phyloP scores from a whole-genome alignment of 805 yeast genomes.

The Ogataea salicorniae region DNA sequence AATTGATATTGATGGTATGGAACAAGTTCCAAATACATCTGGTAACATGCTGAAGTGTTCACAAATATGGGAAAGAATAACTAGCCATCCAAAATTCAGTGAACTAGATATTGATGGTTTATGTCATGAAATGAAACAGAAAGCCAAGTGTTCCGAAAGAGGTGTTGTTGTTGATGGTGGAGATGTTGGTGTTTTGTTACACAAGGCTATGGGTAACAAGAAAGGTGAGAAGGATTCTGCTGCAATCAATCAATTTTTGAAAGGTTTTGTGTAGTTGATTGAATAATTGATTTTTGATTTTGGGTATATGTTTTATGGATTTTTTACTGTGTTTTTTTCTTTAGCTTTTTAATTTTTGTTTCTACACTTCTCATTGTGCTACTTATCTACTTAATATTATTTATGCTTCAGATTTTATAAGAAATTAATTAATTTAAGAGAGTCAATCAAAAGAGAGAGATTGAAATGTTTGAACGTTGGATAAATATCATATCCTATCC shows the following conservation, averaged over 20 bases:
- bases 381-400: too few relatives aligned
- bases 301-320: too few relatives aligned
- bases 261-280: slow-evolving; percentile 1
- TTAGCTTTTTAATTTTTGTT: too few relatives aligned
- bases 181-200: slow-evolving; percentile 63
- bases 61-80: slow-evolving; percentile 94
- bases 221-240: neutral
- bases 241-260: slow-evolving; percentile 9
- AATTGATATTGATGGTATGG: slow-evolving; percentile 27
- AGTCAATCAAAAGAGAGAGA: too few relatives aligned
- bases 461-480: too few relatives aligned
- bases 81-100: slow-evolving; percentile 88
- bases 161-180: slow-evolving; percentile 84
- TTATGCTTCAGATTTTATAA: too few relatives aligned
- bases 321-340: too few relatives aligned
- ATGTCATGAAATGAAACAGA: slow-evolving; percentile 80
- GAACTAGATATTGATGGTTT: slow-evolving; percentile 93
- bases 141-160: slow-evolving; percentile 90
- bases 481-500: too few relatives aligned
- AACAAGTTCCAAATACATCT: slow-evolving; percentile 64
- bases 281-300: too few relatives aligned
- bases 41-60: slow-evolving; percentile 65
- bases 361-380: too few relatives aligned
- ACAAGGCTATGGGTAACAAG: slow-evolving; percentile 17
- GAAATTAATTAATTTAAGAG: too few relatives aligned